Percentiles rank a stretch among this genome's conserved stretches.
These are phyloP conservation scores for Thraustochytrium striatum DNA, from an alignment of 352 stramenopile genomes.

Conservation along the genomic window DNA sequence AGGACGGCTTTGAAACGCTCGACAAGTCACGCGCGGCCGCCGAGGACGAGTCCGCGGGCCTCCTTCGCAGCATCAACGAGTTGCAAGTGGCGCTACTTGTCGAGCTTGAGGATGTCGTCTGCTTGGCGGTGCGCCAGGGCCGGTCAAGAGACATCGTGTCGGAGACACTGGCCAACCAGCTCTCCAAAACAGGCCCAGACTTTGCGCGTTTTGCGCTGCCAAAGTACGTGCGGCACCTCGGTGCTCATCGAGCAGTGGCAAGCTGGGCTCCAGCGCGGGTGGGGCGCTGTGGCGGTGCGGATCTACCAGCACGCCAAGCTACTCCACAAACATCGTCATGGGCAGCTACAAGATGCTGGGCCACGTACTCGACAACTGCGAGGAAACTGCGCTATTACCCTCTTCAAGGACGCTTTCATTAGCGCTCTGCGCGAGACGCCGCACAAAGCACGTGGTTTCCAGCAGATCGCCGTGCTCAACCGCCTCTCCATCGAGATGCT, in stretches of 20 bases:
- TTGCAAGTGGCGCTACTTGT: slow-evolving; percentile 21
- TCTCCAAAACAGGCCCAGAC: slow-evolving; percentile 22
- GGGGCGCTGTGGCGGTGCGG: slow-evolving; percentile 10
- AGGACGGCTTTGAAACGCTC: not conserved
- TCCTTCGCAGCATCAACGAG: slow-evolving; percentile 11
- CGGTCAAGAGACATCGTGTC: slow-evolving; percentile 23
- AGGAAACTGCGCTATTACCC: slow-evolving; percentile 37
- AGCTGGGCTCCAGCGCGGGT: not conserved
- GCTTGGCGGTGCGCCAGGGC: slow-evolving; percentile 8
- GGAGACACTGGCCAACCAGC: slow-evolving; percentile 13
- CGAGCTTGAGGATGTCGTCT: slow-evolving; percentile 21
- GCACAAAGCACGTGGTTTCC: not conserved
- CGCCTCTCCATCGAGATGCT: slow-evolving; percentile 23
- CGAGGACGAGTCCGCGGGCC: not conserved
- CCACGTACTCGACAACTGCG: slow-evolving; percentile 16
- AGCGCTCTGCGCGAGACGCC: not conserved
- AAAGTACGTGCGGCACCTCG: slow-evolving; percentile 3
- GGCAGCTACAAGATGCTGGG: slow-evolving; percentile 7
- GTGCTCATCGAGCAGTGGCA: slow-evolving; percentile 21
- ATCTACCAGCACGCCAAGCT: slow-evolving; percentile 39
- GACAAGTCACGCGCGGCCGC: not conserved
- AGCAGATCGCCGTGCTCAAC: slow-evolving; percentile 42
- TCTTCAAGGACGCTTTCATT: slow-evolving; percentile 22
- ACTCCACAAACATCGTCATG: not conserved
- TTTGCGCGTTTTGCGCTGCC: slow-evolving; percentile 10